Evolutionary conservation across 306 rosid genomes (phyloP).

Genomic region (Quercus engelmannii): DNA sequence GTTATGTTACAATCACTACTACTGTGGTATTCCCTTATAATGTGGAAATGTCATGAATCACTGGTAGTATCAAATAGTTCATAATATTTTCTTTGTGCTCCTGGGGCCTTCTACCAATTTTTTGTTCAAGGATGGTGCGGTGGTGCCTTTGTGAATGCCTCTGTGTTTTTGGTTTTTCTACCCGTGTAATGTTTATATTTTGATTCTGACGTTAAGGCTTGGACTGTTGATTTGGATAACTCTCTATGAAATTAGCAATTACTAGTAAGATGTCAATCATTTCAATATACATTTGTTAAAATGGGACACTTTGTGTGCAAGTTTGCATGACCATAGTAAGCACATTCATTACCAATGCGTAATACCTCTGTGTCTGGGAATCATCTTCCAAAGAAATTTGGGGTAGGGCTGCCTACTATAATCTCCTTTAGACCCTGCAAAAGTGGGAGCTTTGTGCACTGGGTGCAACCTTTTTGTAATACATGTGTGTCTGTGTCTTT

Average conservation of each 20-base stretch:
- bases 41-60: not conserved
- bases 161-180: not conserved
- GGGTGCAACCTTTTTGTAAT: too few species aligned
- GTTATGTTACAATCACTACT: not conserved
- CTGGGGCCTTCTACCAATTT: not conserved
- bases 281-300: not conserved
- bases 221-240: constrained; percentile 6
- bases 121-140: not conserved
- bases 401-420: too few species aligned
- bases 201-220: not conserved
- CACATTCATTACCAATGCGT: not conserved
- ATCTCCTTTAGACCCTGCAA: too few species aligned
- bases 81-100: not conserved
- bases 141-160: not conserved
- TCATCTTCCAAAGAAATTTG: too few species aligned
- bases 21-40: too few species aligned
- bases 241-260: not conserved
- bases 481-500: not conserved
- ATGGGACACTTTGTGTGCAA: not conserved
- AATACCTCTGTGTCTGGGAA: not conserved
- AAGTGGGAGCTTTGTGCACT: too few species aligned
- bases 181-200: constrained; percentile 8
- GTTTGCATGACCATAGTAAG: not conserved
- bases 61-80: not conserved
- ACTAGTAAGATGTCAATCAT: not conserved